These are phyloP conservation scores for Cordyceps tenuipes DNA, from an alignment of 2,329 filamentous ascomycete species.

Conservation along the genomic window DNA sequence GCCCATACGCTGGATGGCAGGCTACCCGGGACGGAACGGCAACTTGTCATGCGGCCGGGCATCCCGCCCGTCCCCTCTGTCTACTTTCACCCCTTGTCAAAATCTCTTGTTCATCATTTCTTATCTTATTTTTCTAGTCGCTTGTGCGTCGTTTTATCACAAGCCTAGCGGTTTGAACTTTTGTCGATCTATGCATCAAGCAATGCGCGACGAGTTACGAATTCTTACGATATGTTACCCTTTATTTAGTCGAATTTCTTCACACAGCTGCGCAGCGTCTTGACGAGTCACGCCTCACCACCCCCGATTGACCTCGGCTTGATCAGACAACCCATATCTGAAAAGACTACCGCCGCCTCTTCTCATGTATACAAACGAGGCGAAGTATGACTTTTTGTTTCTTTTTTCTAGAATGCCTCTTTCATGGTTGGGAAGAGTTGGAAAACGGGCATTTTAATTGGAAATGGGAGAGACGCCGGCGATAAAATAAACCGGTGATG, in stretches of 20 bases:
- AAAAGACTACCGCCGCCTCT: not conserved
- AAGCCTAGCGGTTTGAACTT: constrained; percentile 6
- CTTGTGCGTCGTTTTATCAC: not conserved
- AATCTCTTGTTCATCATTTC: not conserved
- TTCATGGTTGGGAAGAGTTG: not conserved
- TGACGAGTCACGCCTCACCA: constrained; percentile 5
- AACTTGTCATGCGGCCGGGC: not conserved
- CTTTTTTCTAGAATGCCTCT: constrained; percentile 7
- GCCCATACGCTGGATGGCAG: not conserved
- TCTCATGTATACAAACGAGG: not conserved
- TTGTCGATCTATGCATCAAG: constrained; percentile 3
- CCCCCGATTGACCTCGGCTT: not conserved
- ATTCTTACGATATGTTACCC: constrained; percentile 9
- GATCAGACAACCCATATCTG: not conserved
- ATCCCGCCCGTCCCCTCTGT: constrained; percentile 3
- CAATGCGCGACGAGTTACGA: constrained; percentile 10
- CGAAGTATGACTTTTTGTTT: not conserved
- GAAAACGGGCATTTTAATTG: constrained; percentile 7
- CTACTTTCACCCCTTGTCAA: constrained; percentile 2
- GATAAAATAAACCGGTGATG: constrained; percentile 17
- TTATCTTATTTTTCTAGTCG: constrained; percentile 9
- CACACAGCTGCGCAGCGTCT: constrained; percentile 5
- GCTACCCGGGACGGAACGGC: not conserved
- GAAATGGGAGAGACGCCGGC: constrained; percentile 9
- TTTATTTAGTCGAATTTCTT: not conserved